Conservation (phyloP, 768 basidiomycete species). For the Leccinum longicurvipes region DNA sequence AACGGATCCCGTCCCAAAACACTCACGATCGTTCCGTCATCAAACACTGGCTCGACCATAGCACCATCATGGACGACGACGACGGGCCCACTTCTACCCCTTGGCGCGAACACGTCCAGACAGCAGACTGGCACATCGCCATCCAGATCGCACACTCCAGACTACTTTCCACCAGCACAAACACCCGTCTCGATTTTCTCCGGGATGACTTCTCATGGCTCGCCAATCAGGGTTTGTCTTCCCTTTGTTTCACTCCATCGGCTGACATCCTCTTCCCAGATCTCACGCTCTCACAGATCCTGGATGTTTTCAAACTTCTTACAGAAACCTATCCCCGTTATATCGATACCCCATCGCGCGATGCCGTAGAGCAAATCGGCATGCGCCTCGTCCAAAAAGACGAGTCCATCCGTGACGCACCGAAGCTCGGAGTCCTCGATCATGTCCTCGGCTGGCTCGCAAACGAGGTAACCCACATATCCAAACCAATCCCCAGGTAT, state of each 20-base stretch:
- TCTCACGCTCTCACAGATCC: conserved; percentile 51
- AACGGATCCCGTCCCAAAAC: not conserved
- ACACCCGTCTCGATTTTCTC: conserved; percentile 54
- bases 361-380: conserved; percentile 67
- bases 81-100: conserved; percentile 23
- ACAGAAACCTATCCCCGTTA: conserved; percentile 79
- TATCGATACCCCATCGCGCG: conserved; percentile 64
- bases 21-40: conserved; percentile 28
- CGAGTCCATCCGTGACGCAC: conserved; percentile 41
- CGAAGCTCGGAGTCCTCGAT: conserved; percentile 59
- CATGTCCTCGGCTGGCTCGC: conserved; percentile 76
- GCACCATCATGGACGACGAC: conserved; percentile 24
- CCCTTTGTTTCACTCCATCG: not conserved
- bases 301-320: conserved; percentile 72
- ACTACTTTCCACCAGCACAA: conserved; percentile 53
- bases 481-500: conserved; percentile 57
- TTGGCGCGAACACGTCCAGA: conserved; percentile 57
- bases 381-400: conserved; percentile 64
- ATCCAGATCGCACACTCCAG: conserved; percentile 49
- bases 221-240: conserved; percentile 51
- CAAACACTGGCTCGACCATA: conserved; percentile 48
- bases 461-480: conserved; percentile 57
- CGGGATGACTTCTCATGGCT: conserved; percentile 58
- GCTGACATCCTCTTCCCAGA: conserved; percentile 39
- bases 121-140: conserved; percentile 51